Base-by-base conservation (phyloP, 2,329 filamentous ascomycete species). In the Trichoderma koningiopsis region DNA sequence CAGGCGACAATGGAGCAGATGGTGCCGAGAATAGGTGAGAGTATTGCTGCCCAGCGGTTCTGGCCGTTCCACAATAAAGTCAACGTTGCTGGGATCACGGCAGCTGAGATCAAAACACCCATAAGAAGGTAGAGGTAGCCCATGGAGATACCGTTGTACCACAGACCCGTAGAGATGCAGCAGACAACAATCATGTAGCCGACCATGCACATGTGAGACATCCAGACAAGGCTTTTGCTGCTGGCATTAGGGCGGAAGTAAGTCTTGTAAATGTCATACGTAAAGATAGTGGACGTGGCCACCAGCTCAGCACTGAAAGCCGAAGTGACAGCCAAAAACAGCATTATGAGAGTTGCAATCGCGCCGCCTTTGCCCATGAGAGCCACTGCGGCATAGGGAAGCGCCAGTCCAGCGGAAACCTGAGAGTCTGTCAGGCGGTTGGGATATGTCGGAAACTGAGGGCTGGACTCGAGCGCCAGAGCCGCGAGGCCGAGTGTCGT, bases 321-420 rank as follows among this genome's bases (percentile, higher is more conserved):
- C 1, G 89, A 93, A 0, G 94, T 97, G 27, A 97, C 93, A 27
- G 94, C 94, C 89, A 97, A 93, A 83, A 97, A 96, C 66, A 96
- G 86, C 72, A 97, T 89, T 13, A 97, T 82, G 1, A 96, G 85
- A 0, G 92, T 93, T 0, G 89, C 92, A 1, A 89, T 88, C 0
- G 93, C 94, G 60, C 94, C 94, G 3, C 92, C 92, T 73, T 90
- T 90, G 0, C 94, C 94, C 7, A 97, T 86, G 10, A 97, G 81
- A 0, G 92, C 92, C 5, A 96, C 92, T 0, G 94, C 92, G 0
- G 93, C 93, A 69, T 94, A 93, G 0, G 94, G 94, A 0, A 97
- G 85, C 0, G 95, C 94, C 13, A 97, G 84, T 2, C 94, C 94
- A 5, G 93, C 93, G 1, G 88, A 90, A 0, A 97, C 92, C 70